Percentiles rank a stretch among this genome's conserved stretches.
Evolutionary conservation across 108 stramenopile genomes (phyloP).

Genomic region (Nannochloropsis salina): DNA sequence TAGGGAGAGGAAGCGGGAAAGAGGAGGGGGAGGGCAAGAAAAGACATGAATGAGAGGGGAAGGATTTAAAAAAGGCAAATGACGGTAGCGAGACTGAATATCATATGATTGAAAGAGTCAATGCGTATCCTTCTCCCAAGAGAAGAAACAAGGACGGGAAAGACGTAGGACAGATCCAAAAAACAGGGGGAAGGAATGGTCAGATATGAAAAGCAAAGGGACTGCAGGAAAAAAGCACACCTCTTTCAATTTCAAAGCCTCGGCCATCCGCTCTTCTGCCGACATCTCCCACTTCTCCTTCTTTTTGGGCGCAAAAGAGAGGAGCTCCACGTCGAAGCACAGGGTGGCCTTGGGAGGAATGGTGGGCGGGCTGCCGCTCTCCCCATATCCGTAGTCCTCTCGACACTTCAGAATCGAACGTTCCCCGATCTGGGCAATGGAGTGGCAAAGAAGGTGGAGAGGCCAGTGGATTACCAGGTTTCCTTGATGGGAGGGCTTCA

Average conservation of each 20-base stretch:
- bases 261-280: constrained; percentile 66
- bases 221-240: constrained; percentile 46
- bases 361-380: constrained; percentile 39
- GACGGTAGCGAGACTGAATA: neutral
- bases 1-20: neutral
- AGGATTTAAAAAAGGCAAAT: neutral
- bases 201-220: no score
- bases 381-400: constrained; percentile 55
- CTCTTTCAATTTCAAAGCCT: constrained; percentile 71
- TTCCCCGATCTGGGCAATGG: constrained; percentile 31
- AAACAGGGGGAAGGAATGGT: neutral
- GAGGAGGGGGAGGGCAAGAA: neutral
- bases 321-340: constrained; percentile 54
- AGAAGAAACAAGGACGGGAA: neutral
- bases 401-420: constrained; percentile 55
- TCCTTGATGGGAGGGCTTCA: no score
- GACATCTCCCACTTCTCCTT: constrained; percentile 63
- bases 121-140: neutral
- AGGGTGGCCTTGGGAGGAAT: constrained; percentile 54
- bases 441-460: neutral
- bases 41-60: neutral
- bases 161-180: neutral
- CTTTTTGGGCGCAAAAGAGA: constrained; percentile 48
- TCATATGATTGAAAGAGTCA: neutral
- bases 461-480: neutral